These are phyloP conservation scores for Cystofilobasidium ferigula DNA, from an alignment of 768 basidiomycete genomes.

Conservation along the genomic window DNA sequence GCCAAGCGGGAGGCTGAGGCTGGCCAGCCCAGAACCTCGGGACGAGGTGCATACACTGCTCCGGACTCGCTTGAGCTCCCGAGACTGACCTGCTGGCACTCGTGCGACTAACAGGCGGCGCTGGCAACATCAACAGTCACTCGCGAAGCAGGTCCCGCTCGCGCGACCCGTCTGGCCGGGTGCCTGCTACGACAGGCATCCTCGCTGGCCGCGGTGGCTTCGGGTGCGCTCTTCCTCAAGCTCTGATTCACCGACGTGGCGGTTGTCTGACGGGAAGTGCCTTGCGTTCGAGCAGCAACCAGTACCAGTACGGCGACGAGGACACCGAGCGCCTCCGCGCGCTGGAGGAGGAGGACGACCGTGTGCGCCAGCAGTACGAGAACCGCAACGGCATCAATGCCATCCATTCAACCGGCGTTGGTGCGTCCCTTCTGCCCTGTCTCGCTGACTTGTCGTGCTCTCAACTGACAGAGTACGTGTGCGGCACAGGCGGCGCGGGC, in stretches of 20 bases:
- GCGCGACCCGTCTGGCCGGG: neutral
- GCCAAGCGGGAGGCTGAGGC: constrained; percentile 16
- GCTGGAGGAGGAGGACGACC: constrained; percentile 22
- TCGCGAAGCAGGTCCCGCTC: constrained; percentile 3
- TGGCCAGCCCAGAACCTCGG: constrained; percentile 4
- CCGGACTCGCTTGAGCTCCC: neutral
- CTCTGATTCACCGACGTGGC: too few relatives aligned
- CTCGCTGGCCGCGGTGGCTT: neutral
- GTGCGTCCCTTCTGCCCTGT: neutral
- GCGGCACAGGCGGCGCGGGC: neutral
- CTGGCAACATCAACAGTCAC: constrained; percentile 1
- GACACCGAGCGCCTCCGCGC: constrained; percentile 2
- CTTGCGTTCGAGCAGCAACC: neutral
- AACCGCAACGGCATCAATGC: constrained; percentile 2
- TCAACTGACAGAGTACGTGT: neutral
- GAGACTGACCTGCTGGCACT: neutral
- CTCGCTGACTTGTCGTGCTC: neutral
- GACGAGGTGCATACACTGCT: constrained; percentile 16
- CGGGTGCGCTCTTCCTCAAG: constrained; percentile 1
- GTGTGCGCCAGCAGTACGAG: constrained; percentile 6
- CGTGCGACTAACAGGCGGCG: neutral
- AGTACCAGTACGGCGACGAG: neutral
- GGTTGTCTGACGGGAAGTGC: neutral
- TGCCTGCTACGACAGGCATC: neutral
- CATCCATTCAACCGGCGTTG: neutral